Evolutionary conservation across 371 early-diverging fungal genomes (phyloP), one percentile per base, ranked within the genome.

Genomic region (Coemansia sp.): DNA sequence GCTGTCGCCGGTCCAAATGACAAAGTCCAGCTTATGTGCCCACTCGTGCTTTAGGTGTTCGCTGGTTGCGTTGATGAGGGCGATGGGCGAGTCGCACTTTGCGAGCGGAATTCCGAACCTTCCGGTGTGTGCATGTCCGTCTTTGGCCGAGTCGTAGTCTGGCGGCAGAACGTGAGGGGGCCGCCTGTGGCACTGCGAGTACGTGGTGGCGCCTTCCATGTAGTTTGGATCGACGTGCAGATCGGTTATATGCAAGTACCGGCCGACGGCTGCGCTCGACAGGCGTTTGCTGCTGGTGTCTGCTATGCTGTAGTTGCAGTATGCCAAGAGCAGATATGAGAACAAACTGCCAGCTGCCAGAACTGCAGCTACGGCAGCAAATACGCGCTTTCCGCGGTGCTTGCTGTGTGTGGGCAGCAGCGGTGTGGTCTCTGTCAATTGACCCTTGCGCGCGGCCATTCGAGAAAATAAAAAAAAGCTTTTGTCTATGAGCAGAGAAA

Each of bases 1-100:
- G 80, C 88, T 90, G 69, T 92, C 92, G 14, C 93, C 93, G 5
- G 93, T 93, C 88, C 91, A 91, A 12, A 90, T 71, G 1, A 92
- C 86, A 83, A 93, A 93, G 65, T 93, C 92, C 47, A 91, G 79
- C 5, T 28, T 83, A 73, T 30, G 82, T 80, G 40, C 72, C 75
- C 84, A 88, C 82, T 86, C 79, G 26, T 69, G 65, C n/a, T 79
- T 80, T 40, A 93, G 75, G 85, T 91, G 89, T 5, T 87, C 82
- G 40, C 89, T 74, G 1, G 92, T 92, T 12, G 87, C 86, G 54
- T 92, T 81, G 11, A 89, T 78, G n/a, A 93, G 81, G 2, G 70
- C 61, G 3, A 86, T 33, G 0, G 93, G 92, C 8, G 90, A 84
- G 66, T 92, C 92, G 67, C 93, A 92, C 56, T 84, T 78, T 51